Base-by-base conservation (phyloP, 2,329 filamentous ascomycete species). In the Phyllosticta citrichinensis region DNA sequence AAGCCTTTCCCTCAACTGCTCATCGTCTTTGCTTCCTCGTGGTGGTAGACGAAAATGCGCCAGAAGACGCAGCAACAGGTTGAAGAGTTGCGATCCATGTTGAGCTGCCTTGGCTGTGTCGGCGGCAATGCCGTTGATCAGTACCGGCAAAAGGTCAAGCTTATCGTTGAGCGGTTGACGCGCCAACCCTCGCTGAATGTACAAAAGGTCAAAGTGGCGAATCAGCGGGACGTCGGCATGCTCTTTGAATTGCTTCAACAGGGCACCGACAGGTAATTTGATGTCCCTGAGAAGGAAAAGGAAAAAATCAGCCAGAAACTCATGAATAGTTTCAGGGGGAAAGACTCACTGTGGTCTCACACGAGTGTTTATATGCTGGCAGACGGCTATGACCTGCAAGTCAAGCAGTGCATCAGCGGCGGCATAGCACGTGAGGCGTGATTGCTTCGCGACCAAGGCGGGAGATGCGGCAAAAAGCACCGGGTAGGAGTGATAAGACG, bases 211-310 rank as follows among this genome's bases (percentile, higher is more conserved):
- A 67, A 97, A 88, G 70, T 96, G 89, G 64, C 90, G 87, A 65
- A 99, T 84, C 47, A 97, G 80, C 0, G 86, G 79, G 12, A 86
- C 87, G 50, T 85, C 65, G 20, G 67, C 80, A 47, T 84, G 84
- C 22, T 89, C 84, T 73, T 95, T 96, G 80, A 96, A 97, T 72
- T 97, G 94, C 66, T 91, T 87, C 60, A 97, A 74, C 19, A 99
- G 80, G 17, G 86, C 84, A n/a, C 84, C 82, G 12, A 97, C 91
- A 0, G 94, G 94, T 5, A 99, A 79, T 59, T 92, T 81, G 65
- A 97, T 85, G 9, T 80, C 79, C 63, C 74, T 76, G 53, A 25
- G 17, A 2, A 5, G 6, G 24, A 17, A 2, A n/a, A 2, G 4
- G 6, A 24, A 17, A 2, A n/a, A 5, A 5, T n/a, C 17, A 22